Base-by-base conservation (phyloP, 371 early-diverging fungal species). In the Haplosporangium sp. region DNA sequence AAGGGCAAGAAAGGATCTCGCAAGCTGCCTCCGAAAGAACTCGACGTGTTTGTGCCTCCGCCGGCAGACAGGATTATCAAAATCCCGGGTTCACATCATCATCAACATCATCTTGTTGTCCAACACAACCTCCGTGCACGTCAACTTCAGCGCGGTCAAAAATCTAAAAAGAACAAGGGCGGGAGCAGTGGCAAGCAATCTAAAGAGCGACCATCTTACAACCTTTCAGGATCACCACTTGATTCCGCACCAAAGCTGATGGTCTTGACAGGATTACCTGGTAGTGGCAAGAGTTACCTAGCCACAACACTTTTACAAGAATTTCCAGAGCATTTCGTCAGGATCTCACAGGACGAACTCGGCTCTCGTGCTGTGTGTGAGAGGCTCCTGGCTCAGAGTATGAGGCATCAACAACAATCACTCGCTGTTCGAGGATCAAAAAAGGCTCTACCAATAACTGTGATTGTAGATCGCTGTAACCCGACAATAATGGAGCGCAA, bases 391-490 rank as follows among this genome's bases (percentile, higher is more conserved):
- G 74, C 79, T 6, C 79, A 77, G 46, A 77, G 69, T 46, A 77
- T 77, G 79, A 62, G 79, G 52, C 79, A 72, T 12, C 79, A 77
- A 29, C 79, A 77, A 16, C 71, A 70, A 42, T 67, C 79, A 10
- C 61, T 72, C 10, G 60, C 69, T 0, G 64, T 54, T 4, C 60
- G 75, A 14, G 70, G 72, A 36, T 55, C 66, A 36, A 54, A 64
- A 21, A 64, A 64, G 42, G 69, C 81, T 13, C 57, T 77, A 16
- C 77, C 77, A 0, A 65, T 69, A 68, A 69, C 74, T 6, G 36
- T 87, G n/a, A 62, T 87, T 42, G 56, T 85, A 12, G 86, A 87
- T 54, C 55, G 85, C 6, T 84, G 86, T 60, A 86, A 87, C 54
- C 82, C 87, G 10, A 86, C 85, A 8, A 50, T 61, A 11, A 65